Conservation (phyloP, 208 protist genomes). For the Wallacemonas collosoma region DNA sequence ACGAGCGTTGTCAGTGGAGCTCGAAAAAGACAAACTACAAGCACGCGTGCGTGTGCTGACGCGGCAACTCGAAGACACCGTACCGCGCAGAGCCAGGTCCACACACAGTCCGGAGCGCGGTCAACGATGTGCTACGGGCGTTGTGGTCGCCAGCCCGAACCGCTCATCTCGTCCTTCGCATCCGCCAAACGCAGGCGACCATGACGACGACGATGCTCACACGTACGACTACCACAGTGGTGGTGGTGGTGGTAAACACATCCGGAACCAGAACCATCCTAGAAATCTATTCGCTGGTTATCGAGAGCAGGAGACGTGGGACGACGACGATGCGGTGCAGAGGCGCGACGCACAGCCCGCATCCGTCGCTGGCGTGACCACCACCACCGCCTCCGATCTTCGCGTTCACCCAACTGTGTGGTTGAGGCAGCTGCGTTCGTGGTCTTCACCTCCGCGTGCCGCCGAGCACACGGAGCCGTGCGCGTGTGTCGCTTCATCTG, state of each 20-base stretch:
- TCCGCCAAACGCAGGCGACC: too few relatives aligned
- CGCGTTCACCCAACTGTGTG: not conserved
- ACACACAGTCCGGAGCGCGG: too few relatives aligned
- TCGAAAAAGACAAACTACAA: slow-evolving; percentile 41
- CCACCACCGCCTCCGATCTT: not conserved
- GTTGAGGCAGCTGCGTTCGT: not conserved
- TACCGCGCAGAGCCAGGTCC: not conserved
- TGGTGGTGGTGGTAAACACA: too few relatives aligned
- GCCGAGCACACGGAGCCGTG: too few relatives aligned
- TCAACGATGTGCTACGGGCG: too few relatives aligned
- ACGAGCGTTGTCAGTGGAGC: slow-evolving; percentile 29
- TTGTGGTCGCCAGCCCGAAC: too few relatives aligned
- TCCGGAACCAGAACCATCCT: not conserved
- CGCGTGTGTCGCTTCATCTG: too few relatives aligned
- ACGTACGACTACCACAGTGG: not conserved
- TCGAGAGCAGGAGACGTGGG: not conserved
- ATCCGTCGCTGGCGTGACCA: not conserved
- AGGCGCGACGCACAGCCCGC: not conserved
- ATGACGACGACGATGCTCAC: too few relatives aligned
- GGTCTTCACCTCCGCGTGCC: too few relatives aligned
- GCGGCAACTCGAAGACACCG: slow-evolving; percentile 36
- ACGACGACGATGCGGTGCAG: not conserved
- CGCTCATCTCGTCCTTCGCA: too few relatives aligned
- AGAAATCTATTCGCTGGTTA: not conserved
- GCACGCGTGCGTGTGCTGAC: slow-evolving; percentile 30